Percentiles rank a stretch among this genome's conserved stretches.
Evolutionary conservation across 768 basidiomycete genomes (phyloP).

Genomic region (Phanerochaete carnosa): DNA sequence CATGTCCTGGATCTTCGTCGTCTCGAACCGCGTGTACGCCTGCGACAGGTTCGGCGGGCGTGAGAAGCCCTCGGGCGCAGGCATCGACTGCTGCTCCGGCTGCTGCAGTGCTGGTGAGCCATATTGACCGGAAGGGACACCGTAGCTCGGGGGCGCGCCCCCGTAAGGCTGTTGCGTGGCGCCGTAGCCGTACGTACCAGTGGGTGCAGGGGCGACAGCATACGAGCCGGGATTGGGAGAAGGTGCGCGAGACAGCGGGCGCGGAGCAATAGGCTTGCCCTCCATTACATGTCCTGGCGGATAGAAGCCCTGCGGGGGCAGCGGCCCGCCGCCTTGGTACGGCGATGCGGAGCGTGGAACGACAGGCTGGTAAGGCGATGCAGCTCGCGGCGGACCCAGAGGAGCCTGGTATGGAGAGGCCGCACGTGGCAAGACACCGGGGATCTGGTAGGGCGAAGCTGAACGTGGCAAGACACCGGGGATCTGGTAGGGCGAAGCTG

Average conservation of each 20-base stretch:
- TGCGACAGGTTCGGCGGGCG: slow-evolving; percentile 67
- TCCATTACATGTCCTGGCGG: slow-evolving; percentile 39
- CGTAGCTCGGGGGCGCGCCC: not conserved
- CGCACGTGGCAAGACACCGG: slow-evolving; percentile 4
- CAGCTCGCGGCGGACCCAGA: slow-evolving; percentile 9
- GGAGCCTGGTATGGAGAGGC: slow-evolving; percentile 15
- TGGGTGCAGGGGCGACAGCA: slow-evolving; percentile 4
- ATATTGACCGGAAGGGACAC: not conserved
- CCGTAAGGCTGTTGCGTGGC: slow-evolving; percentile 6
- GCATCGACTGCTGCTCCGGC: slow-evolving; percentile 20
- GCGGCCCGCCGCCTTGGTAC: slow-evolving; percentile 11
- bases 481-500: slow-evolving; percentile 19
- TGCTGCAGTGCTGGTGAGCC: not conserved
- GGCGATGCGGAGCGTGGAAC: slow-evolving; percentile 19
- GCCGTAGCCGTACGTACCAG: slow-evolving; percentile 2
- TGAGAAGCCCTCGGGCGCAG: slow-evolving; percentile 68
- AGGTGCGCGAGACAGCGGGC: slow-evolving; percentile 15
- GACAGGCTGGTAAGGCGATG: slow-evolving; percentile 19
- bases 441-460: slow-evolving; percentile 18
- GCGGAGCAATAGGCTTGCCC: slow-evolving; percentile 43
- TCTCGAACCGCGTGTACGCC: slow-evolving; percentile 66
- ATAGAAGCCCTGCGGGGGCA: slow-evolving; percentile 34
- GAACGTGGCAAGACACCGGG: slow-evolving; percentile 7
- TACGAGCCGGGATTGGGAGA: slow-evolving; percentile 14
- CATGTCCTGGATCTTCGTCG: slow-evolving; percentile 74